Percentiles rank a stretch among this genome's conserved stretches.
These are phyloP conservation scores for Euphorbia tirucalli DNA, from an alignment of 345 rosid species.

Conservation along the genomic window DNA sequence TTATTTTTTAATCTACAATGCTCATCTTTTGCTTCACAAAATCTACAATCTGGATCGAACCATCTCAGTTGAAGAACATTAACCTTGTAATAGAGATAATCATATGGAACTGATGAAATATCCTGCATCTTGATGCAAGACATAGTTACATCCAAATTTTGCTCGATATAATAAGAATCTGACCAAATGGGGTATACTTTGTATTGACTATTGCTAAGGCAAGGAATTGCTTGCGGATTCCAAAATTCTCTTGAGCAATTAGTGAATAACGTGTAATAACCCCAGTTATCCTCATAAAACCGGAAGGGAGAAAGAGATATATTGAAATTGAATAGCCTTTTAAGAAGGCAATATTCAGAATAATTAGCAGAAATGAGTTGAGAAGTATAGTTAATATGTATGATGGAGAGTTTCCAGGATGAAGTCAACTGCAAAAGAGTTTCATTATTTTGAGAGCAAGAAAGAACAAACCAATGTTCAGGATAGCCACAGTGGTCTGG, in stretches of 20 bases:
- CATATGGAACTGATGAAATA: not conserved
- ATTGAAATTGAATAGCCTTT: not conserved
- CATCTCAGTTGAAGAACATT: not conserved
- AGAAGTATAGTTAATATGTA: not conserved
- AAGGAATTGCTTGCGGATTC: not conserved
- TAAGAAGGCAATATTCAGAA: not conserved
- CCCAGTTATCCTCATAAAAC: not conserved
- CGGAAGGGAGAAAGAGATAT: not conserved
- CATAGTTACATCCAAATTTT: too few species aligned
- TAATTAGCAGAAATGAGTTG: not conserved
- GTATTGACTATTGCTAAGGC: not conserved
- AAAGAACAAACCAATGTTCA: not conserved
- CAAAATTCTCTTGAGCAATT: too few species aligned
- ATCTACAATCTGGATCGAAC: not conserved
- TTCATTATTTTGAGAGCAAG: not conserved
- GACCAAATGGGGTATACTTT: not conserved
- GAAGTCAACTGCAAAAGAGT: not conserved
- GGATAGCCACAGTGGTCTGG: not conserved
- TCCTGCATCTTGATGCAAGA: not conserved
- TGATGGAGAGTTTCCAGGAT: not conserved
- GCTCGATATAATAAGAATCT: too few species aligned
- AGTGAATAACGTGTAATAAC: not conserved
- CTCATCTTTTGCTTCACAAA: conserved; percentile 1
- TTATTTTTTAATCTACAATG: conserved; percentile 2
- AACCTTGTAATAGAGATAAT: not conserved